Evolutionary conservation across 352 stramenopile species (phyloP).

Genomic region (Phytophthora melonis): DNA sequence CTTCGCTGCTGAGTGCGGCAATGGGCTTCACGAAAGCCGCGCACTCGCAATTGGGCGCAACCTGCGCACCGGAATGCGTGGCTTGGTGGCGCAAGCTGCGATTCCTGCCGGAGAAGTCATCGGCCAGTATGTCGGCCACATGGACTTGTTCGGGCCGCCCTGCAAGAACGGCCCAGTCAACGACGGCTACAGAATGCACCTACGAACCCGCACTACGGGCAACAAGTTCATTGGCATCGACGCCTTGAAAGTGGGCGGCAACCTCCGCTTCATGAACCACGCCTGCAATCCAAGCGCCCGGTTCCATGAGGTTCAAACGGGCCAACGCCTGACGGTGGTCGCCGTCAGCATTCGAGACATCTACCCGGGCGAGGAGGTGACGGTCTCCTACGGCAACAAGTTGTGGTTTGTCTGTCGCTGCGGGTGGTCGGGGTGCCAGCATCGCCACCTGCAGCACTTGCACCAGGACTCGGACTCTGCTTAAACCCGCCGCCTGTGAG

Average conservation of each 20-base stretch:
- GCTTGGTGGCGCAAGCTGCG: not conserved
- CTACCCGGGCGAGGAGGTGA: conserved; percentile 2
- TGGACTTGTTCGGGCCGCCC: not conserved
- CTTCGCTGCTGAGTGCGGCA: conserved; percentile 1
- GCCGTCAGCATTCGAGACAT: not conserved
- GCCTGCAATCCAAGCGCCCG: not conserved
- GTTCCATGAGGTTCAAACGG: not conserved
- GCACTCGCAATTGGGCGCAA: not conserved
- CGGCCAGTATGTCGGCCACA: not conserved
- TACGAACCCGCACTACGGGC: not conserved
- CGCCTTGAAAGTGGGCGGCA: not conserved
- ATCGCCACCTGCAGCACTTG: conserved; percentile 1
- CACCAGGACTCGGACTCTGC: not conserved
- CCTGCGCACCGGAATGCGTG: conserved; percentile 5
- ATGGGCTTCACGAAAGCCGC: not conserved
- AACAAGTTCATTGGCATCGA: not conserved
- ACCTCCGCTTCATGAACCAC: not conserved
- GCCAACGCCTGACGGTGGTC: not conserved
- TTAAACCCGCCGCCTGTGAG: not conserved
- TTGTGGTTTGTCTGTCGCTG: conserved; percentile 7
- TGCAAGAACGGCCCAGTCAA: conserved; percentile 3
- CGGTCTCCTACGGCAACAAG: not conserved
- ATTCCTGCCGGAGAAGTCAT: conserved; percentile 4
- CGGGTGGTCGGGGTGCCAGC: conserved; percentile 8
- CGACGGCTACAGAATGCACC: not conserved